phyloP scores from a whole-genome alignment of 2,329 filamentous ascomycete genomes.

The Pyrenochaeta sp. region DNA sequence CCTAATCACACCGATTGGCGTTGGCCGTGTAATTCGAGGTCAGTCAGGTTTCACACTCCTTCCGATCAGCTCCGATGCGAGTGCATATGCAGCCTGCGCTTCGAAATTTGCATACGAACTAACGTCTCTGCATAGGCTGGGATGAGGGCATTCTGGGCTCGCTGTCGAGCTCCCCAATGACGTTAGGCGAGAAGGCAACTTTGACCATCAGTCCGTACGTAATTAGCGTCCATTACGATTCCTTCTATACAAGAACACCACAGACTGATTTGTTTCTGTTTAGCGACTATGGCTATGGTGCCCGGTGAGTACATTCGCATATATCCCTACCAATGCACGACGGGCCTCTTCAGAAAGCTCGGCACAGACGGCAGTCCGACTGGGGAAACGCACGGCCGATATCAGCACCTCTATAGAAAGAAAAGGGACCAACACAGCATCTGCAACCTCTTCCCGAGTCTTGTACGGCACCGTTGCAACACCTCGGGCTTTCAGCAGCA shows the following conservation, averaged over 20 bases:
- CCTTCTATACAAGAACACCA: background rate
- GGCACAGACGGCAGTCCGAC: too few species aligned
- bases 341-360: too few species aligned
- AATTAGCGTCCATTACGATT: constrained; percentile 4
- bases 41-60: constrained; percentile 32
- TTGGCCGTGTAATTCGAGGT: constrained; percentile 88
- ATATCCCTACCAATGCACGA: constrained; percentile 3
- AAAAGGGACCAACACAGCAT: background rate
- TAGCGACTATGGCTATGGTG: constrained; percentile 49
- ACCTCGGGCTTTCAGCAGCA: constrained; percentile 2
- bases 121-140: constrained; percentile 51
- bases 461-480: background rate
- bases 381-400: background rate
- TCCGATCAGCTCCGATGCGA: constrained; percentile 5
- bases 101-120: constrained; percentile 20
- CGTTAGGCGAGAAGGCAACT: constrained; percentile 86
- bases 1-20: constrained; percentile 80
- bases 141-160: constrained; percentile 71
- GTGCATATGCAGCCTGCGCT: constrained; percentile 7
- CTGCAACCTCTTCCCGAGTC: background rate
- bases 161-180: constrained; percentile 67
- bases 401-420: background rate
- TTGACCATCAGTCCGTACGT: constrained; percentile 80
- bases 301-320: constrained; percentile 37
- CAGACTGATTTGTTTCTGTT: constrained; percentile 24